Evolutionary conservation across 176 grass and related monocot genomes (phyloP), one percentile per base, ranked within the genome.

Genomic region (Aegilops tauschii): DNA sequence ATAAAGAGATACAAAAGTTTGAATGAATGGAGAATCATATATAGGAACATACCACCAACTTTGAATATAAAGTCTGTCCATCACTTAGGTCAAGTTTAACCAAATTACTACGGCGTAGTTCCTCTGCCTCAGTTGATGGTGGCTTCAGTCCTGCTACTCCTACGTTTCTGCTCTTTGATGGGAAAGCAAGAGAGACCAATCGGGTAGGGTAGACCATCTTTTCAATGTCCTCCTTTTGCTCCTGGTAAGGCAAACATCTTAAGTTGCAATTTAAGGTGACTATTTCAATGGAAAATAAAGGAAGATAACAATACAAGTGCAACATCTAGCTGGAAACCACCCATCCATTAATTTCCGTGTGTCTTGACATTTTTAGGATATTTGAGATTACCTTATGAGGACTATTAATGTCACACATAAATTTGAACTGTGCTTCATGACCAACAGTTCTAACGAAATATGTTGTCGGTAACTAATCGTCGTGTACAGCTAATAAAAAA

Each of bases 1-100:
- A 68, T 71, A 9, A 69, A 29, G 56, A 35, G 70, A 62, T 64
- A 79, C 27, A 75, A 61, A 42, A 37, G 31, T 9, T 42, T 29
- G 59, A 85, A 42, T 28, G 62, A 61, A 88, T 45, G 20, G 29
- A 66, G 18, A 82, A 50, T n/a, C 31, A 69, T 30, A 62, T 83
- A 79, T 37, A 61, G 65, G 79, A 40, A 87, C 89, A 89, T 96
- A 99, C 97, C 94, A 93, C 97, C 77, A 99, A 91, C 83, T 96
- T 99, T 61, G 97, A 86, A 74, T 94, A 91, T 69, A 96, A 85
- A 69, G 50, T 86, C 37, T 85, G 85, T 83, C 97, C 97, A 90
- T 96, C 90, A 30, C 87, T 91, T 21, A 99, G 89, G 58, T 96
- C 82, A 77, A 99, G 86, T 86, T 94, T 96, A 40, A 89, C 94